Base-by-base conservation (phyloP, 2,329 filamentous ascomycete species). In the Fusarium lateritium region DNA sequence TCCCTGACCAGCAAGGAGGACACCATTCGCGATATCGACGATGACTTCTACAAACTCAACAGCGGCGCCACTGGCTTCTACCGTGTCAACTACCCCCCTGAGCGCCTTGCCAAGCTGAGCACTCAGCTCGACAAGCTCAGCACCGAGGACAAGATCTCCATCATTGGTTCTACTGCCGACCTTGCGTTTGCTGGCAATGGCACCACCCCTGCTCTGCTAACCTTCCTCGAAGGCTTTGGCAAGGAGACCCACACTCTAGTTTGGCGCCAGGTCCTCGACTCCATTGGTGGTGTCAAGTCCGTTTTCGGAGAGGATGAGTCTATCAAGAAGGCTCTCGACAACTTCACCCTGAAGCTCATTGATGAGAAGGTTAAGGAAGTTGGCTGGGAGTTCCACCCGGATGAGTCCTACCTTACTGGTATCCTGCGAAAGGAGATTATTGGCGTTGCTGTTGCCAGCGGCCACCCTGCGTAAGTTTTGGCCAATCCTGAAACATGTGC, bases 31-130 rank as follows among this genome's bases (percentile, higher is more conserved):
- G 90, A 91, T 63, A 83, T 97, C 59, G 88, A 94, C 70, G 87
- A 91, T 45, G 86, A 88, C 39, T 98, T 97, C 79, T 99, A 98
- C 83, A 97, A 97, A 83, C 85, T 99, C 75, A 99, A 99, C 83
- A 90, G 91, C 64, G 89, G 95, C 56, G 92, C 95, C 61, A 94
- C 91, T 52, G 95, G 94, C 26, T 98, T 89, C 76, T 98, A 97
- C 82, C 89, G 94, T 65, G 96, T 95, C 49, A 97, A 97, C 81
- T 97, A 98, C 77, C 94, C 96, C 7, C 90, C 93, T n/a, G 85
- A 89, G 67, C 90, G 95, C 47, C 86, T 99, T 40, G 88, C 88
- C 39, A 94, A 94, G 81, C 89, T 99, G 24, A 92, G 93, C 60
- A 87, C 89, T 54, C 90, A 93, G 73, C 90, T 94, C 17, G 86